phyloP scores from a whole-genome alignment of 2,329 filamentous ascomycete species.

The Teratosphaeria zuluensis region DNA sequence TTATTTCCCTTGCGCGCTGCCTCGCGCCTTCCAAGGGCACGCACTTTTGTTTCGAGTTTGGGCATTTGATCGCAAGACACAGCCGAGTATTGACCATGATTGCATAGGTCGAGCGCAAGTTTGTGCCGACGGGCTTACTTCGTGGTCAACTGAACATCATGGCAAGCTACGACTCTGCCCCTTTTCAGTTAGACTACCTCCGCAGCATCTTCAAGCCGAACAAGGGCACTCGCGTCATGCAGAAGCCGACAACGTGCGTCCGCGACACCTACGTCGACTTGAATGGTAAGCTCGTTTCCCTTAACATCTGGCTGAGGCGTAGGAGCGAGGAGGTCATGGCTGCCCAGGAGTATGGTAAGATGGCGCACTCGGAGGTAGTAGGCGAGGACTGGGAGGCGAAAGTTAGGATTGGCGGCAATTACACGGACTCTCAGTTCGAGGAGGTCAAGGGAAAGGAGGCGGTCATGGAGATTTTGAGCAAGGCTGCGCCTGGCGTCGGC shows the following conservation, averaged over 20 bases:
- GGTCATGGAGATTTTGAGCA: not conserved
- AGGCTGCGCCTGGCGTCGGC: not conserved
- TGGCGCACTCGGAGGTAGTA: not conserved
- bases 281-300: slow-evolving; percentile 2
- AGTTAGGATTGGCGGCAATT: slow-evolving; percentile 8
- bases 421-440: slow-evolving; percentile 8
- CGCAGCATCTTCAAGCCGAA: not conserved
- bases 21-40: not conserved
- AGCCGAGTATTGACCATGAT: not conserved
- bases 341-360: not conserved
- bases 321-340: not conserved
- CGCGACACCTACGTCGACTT: slow-evolving; percentile 12
- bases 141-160: not conserved
- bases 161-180: not conserved
- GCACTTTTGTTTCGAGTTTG: not conserved
- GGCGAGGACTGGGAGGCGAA: slow-evolving; percentile 10
- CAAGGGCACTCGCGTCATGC: not conserved
- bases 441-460: slow-evolving; percentile 4
- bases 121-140: slow-evolving; percentile 1
- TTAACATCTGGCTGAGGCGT: slow-evolving; percentile 12
- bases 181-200: not conserved
- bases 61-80: not conserved
- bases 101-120: slow-evolving; percentile 12
- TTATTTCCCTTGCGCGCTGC: not conserved
- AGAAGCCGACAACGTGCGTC: slow-evolving; percentile 4